These are phyloP conservation scores for Rhinocladiella similis DNA, from an alignment of 2,329 filamentous ascomycete species.

Conservation along the genomic window DNA sequence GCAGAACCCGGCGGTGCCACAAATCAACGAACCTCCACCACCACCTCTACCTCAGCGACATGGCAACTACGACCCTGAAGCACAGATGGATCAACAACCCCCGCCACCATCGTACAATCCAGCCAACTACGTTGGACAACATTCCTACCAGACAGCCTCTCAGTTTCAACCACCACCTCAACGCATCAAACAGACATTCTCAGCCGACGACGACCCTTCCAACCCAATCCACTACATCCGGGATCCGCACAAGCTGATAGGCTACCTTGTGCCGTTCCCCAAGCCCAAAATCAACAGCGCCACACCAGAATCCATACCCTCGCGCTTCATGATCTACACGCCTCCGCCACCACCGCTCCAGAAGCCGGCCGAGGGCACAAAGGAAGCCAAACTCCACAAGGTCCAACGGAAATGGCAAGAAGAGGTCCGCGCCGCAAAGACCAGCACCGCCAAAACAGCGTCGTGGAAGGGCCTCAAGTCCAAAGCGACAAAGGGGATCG, in stretches of 20 bases:
- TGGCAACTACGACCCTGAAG: constrained; percentile 1
- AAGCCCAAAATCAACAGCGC: constrained; percentile 40
- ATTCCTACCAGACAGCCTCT: constrained; percentile 4
- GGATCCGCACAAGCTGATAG: constrained; percentile 44
- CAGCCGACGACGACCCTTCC: constrained; percentile 28
- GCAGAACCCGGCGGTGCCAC: background rate
- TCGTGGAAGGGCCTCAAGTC: constrained; percentile 47
- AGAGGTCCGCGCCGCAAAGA: constrained; percentile 46
- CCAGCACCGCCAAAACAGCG: constrained; percentile 40
- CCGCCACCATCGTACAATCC: constrained; percentile 7
- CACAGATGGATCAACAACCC: background rate
- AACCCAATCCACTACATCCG: constrained; percentile 42
- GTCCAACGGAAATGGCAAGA: constrained; percentile 48
- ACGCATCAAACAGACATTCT: constrained; percentile 18
- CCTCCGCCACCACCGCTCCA: constrained; percentile 44
- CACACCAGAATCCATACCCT: constrained; percentile 36
- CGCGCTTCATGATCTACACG: constrained; percentile 47
- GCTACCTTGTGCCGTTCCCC: constrained; percentile 47
- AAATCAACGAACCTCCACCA: constrained; percentile 5
- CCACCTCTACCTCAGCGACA: constrained; percentile 15
- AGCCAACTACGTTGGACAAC: constrained; percentile 3
- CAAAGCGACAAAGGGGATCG: constrained; percentile 41
- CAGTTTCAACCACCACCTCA: constrained; percentile 24
- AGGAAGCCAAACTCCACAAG: constrained; percentile 44
- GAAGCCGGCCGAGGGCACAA: constrained; percentile 42